These are phyloP conservation scores for Aristolochia fimbriata DNA, from an alignment of 164 flowering plant species.

Conservation along the genomic window DNA sequence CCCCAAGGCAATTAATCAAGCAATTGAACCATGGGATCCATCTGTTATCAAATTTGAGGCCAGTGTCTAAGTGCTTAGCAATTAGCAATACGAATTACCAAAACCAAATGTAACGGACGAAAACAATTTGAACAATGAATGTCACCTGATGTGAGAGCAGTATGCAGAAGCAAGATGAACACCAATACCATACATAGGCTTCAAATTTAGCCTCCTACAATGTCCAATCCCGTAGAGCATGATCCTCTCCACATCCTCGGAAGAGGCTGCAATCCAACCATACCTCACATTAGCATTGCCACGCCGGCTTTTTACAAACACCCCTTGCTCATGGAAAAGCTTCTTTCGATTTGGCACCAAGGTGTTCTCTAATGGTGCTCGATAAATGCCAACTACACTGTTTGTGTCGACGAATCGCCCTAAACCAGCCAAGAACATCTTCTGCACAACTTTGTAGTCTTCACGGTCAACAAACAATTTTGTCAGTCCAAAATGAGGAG, in stretches of 20 bases:
- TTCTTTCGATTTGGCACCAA: constrained; percentile 31
- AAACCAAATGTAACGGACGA: not conserved
- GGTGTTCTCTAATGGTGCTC: constrained; percentile 16
- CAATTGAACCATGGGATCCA: no score
- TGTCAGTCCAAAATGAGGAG: constrained; percentile 1
- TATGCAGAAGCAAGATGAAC: constrained; percentile 56
- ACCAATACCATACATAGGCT: constrained; percentile 51
- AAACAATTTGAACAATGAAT: not conserved
- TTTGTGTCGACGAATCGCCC: constrained; percentile 16
- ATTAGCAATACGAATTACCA: no score
- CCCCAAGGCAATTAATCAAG: no score
- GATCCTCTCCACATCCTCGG: constrained; percentile 31
- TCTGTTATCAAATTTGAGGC: no score
- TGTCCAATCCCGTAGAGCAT: constrained; percentile 56
- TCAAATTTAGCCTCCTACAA: constrained; percentile 21
- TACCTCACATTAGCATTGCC: constrained; percentile 70
- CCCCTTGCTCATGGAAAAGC: constrained; percentile 69
- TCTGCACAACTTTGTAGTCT: constrained; percentile 5
- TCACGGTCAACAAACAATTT: constrained; percentile 2
- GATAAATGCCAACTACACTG: constrained; percentile 31
- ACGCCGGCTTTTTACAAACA: constrained; percentile 43
- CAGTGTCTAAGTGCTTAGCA: no score
- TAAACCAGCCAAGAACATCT: constrained; percentile 21
- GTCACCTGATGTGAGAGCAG: constrained; percentile 48
- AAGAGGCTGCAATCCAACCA: constrained; percentile 80